Base-by-base conservation (phyloP, 441 rosid genomes). In the Jatropha podagrica region DNA sequence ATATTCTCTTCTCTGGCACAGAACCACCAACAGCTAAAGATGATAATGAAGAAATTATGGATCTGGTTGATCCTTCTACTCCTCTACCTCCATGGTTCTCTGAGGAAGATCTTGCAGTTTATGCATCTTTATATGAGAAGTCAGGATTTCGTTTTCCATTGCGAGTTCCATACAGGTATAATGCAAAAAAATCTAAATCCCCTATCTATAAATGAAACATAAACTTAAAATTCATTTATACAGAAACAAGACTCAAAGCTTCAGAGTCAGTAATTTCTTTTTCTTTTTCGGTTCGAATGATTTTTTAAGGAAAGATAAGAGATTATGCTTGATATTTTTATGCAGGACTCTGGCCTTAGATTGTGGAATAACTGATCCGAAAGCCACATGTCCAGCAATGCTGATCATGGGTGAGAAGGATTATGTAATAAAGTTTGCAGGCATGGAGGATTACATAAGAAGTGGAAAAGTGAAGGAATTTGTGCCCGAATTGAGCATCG, bases 401-500 rank as follows among this genome's bases (percentile, higher is more conserved):
- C 73, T 84, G 72, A 75, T 86, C 26, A 81, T 77, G 82, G 87
- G 87, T 3, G 85, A 82, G 80, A 78, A 78, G 76, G 89, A 85
- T 71, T 85, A 78, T 27, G 72, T 72, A 54, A 72, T 81, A 4
- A 83, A 81, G 18, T 61, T 81, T 27, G 76, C 78, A 0, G 84
- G 84, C 20, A 77, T 79, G 74, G 87, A 80, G 65, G 87, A 82
- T 9, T 82, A 72, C 79, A 73, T 86, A 72, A 63, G 78, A 68
- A 77, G 76, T 27, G 84, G 83, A 18, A 60, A 37, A 66, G 76
- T 70, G 76, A 82, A 83, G 76, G 63, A 84, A 11, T 80, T 82
- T 38, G 65, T 58, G 56, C 75, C 65, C 11, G 44, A 56, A 26
- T 46, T 77, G 70, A 75, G 72, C 2, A 59, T 62, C 10, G 18